These are phyloP conservation scores for Hsuehochloa calcarea DNA, from an alignment of 176 grass and related monocot genomes.

Conservation along the genomic window DNA sequence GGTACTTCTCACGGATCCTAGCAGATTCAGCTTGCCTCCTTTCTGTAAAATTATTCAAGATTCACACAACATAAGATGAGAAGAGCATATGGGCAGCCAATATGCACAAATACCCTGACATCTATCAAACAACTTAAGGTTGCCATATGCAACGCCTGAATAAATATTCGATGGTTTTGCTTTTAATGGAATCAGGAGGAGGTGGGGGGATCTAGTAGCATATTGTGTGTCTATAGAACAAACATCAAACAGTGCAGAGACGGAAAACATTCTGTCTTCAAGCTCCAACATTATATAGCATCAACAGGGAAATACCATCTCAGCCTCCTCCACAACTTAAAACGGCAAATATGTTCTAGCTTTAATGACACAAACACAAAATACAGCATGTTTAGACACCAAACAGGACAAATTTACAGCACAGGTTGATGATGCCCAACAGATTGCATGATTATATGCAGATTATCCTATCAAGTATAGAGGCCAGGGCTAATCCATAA, in stretches of 20 bases:
- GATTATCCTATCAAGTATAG: background rate
- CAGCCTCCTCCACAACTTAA: background rate
- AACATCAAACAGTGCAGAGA: background rate
- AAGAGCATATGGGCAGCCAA: background rate
- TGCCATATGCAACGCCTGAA: background rate
- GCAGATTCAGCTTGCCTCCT: constrained; percentile 77
- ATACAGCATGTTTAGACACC: background rate
- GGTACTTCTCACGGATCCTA: constrained; percentile 82
- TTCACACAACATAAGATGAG: background rate
- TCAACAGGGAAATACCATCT: background rate
- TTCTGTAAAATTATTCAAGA: constrained; percentile 46
- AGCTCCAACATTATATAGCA: background rate
- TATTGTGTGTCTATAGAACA: background rate
- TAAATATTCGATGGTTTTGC: background rate
- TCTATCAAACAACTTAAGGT: background rate
- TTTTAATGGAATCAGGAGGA: background rate
- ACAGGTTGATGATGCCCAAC: background rate
- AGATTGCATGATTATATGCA: background rate
- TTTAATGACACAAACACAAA: background rate
- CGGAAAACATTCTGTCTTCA: background rate
- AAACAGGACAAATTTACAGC: background rate
- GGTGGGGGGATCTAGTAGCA: background rate
- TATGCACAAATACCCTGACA: background rate
- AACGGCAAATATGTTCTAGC: background rate
- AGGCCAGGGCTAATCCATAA: background rate